Base-by-base conservation (phyloP, 495 filamentous ascomycete species). In the Neurospora sp. region DNA sequence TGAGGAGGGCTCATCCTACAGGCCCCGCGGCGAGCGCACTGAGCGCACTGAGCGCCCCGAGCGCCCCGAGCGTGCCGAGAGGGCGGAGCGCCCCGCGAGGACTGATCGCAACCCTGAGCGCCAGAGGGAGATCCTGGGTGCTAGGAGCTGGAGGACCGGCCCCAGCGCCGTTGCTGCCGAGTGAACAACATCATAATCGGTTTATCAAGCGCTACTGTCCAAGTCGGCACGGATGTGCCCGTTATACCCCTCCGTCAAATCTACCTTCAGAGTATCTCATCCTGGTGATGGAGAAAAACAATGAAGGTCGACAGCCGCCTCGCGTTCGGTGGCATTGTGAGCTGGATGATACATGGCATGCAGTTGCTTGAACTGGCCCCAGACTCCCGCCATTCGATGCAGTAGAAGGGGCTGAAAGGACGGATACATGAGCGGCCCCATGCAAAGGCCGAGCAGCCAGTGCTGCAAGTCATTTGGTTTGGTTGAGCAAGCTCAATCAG, bases 101-200 rank as follows among this genome's bases (percentile, higher is more conserved):
- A 71, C 48, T 41, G 76, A 72, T 9, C 54, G 54, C 54, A 62
- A 62, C 54, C 54, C 54, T 31, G 54, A 62, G 31, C 70, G 72
- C 18, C 75, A 76, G 72, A 42, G 71, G 66, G 69, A 44, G 23
- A 77, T 77, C 31, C 70, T 77, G 31, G 71, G 74, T 1, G 71
- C 76, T 3, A 73, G 62, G 48, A 77, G 72, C 72, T 77, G 76
- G 76, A 72, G 76, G 70, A 27, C 54, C 37, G 18, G 23, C 37
- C 72, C 74, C 27, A 31, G 72, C 59, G 18, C 72, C 39, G 72
- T 62, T 62, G 72, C 59, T n/a, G 37, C 72, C 35, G 59, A 73
- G 72, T 73, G 46, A 59, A 72, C 12, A 12, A 8, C 23, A 27
- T 59, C 54, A 62, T 62, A 27, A 62, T 62, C 12, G 54, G 54